Evolutionary conservation across 2,329 filamentous ascomycete genomes (phyloP), one percentile per base, ranked within the genome.

Genomic region (Colletotrichum sp.): DNA sequence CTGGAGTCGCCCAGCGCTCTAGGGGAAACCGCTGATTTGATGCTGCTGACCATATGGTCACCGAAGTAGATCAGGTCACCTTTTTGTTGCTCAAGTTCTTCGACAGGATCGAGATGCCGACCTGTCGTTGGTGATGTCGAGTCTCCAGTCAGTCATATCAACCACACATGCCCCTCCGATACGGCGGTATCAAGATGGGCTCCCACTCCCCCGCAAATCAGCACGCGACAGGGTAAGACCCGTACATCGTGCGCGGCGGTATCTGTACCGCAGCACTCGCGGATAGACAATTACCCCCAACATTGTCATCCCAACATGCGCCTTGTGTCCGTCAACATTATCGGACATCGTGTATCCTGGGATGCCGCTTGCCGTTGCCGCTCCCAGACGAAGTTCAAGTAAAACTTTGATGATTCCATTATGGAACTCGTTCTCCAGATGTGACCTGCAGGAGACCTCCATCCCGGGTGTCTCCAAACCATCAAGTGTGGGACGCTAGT

Each of bases 351-450:
- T 62, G 55, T 73, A 73, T 64, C 62, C 70, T 68, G 65, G 70
- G 44, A 63, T 74, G 39, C 36, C 75, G 75, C 72, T 66, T 74
- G 68, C 72, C 72, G 48, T 69, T 77, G 65, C 75, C 75, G 68
- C 64, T 75, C 28, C 24, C 26, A 66, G 75, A 60, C 32, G 28
- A 30, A 34, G 28, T 48, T 75, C 68, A 75, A 36, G 72, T 77
- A 77, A 77, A 77, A 75, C 75, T 75, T 77, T 77, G 75, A 77
- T 75, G 75, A 77, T 77, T 77, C 75, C 72, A 77, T 77, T 77
- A 77, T 77, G 72, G 73, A 71, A 77, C 75, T 64, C 22, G 70
- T 67, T 75, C 64, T 75, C 74, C 74, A 75, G 74, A 73, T 75
- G 70, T 74, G 74, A 74, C 74, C 70, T 75, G 70, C 73, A 75